Evolutionary conservation across 768 basidiomycete species (phyloP), one percentile per base, ranked within the genome.

Genomic region (Amylocystis lapponica): DNA sequence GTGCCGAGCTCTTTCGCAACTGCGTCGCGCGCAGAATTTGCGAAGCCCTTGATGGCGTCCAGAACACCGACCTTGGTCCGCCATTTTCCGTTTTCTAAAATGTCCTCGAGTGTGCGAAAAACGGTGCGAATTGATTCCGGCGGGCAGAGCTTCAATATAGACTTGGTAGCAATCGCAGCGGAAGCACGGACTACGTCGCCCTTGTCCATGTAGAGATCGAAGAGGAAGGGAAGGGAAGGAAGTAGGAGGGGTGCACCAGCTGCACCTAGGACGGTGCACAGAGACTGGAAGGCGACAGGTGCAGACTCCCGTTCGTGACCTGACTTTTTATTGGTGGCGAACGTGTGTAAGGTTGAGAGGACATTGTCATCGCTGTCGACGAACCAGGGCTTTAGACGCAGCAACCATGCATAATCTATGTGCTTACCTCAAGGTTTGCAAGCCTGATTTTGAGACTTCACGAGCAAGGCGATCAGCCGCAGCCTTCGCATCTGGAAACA

Each of bases 61-160:
- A 98, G 68, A 6, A 83, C 89, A 13, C 87, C 92, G n/a, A 96
- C 84, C 71, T 97, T 97, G 45, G 85, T 80, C 51, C 83, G 78
- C 95, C 95, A 98, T 66, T 96, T 95, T 35, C 89, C 90, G 37
- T 74, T 75, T 43, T 90, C 85, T 19, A 97, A 61, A 48, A 94
- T 78, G 22, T 71, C 71, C 56, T 85, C 84, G 21, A 97, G 72
- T 20, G 70, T 65, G 31, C 78, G 71, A 52, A 87, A 89, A 6
- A 85, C 78, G 41, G 76, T 54, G 22, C 78, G 70, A n/a, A 75
- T 81, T 3, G 86, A 74, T 62, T 96, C 92, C 2, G 91, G 81
- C 27, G 93, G 90, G 45, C 81, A 79, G 34, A 85, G 75, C 58
- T 89, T 89, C 47, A 95, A 65, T 60, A 96, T 83, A 27, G 85